These are phyloP conservation scores for Penicillium robsamsonii DNA, from an alignment of 495 filamentous ascomycete genomes.

Conservation along the genomic window DNA sequence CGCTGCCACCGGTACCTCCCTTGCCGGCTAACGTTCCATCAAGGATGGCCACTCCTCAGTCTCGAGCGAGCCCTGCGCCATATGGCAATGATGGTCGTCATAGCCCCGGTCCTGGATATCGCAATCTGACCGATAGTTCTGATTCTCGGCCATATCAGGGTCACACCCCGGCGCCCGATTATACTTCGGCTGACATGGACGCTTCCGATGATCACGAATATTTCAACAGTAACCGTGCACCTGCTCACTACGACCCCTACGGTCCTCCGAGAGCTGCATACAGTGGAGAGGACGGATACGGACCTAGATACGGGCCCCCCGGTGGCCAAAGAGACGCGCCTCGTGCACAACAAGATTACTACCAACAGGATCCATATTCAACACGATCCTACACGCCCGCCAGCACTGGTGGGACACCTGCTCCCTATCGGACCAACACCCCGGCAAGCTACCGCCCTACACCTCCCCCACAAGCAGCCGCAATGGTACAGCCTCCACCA, in stretches of 20 bases:
- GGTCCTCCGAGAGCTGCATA: background rate
- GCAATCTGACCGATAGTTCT: constrained; percentile 17
- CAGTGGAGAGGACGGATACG: constrained; percentile 8
- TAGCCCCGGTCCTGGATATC: constrained; percentile 12
- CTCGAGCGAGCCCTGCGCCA: constrained; percentile 13
- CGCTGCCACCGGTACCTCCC: constrained; percentile 26
- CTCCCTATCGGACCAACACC: constrained; percentile 20
- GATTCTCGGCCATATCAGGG: constrained; percentile 14
- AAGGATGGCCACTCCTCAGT: constrained; percentile 12
- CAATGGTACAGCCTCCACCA: constrained; percentile 10
- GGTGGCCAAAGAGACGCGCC: constrained; percentile 1
- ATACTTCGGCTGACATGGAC: constrained; percentile 6
- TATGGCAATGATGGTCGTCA: constrained; percentile 11
- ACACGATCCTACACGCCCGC: constrained; percentile 19
- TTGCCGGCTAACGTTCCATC: constrained; percentile 16
- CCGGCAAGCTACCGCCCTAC: constrained; percentile 23
- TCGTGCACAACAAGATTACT: constrained; percentile 12
- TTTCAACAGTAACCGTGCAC: constrained; percentile 3
- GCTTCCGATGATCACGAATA: constrained; percentile 10
- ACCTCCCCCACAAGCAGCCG: constrained; percentile 13
- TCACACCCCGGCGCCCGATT: constrained; percentile 18
- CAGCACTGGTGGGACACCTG: constrained; percentile 6
- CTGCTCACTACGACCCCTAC: constrained; percentile 11
- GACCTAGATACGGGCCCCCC: background rate
- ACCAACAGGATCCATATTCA: constrained; percentile 17